Base-by-base conservation (phyloP, 768 basidiomycete genomes). In the Hypholoma fasciculare region DNA sequence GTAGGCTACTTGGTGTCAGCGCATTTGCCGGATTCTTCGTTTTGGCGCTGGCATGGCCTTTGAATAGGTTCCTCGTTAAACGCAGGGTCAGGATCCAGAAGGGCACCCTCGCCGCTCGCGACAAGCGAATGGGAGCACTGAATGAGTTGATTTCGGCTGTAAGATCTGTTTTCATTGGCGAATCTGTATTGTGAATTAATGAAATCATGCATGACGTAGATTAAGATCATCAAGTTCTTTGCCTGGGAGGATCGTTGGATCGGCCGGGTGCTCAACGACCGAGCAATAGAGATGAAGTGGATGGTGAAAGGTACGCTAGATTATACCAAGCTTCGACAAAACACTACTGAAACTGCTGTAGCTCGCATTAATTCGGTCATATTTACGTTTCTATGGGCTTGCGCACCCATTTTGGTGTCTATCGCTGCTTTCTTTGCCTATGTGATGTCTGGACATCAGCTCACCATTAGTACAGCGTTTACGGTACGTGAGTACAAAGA, bases 231-330 rank as follows among this genome's bases (percentile, higher is more conserved):
- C 76, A 90, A 92, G 70, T 90, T 92, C 77, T 92, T 92, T 59
- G 89, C 89, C 1, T 92, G 90, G 82, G 89, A 90, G 63, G 80
- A 86, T 42, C 80, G 82, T 14, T 93, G 92, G 92, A 88, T 90
- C 42, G 71, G 80, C 23, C 78, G 85, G 9, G 85, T 80, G 0
- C 66, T 86, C 54, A 84, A 87, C 39, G 83, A 89, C 2, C 78
- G 94, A 58, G 79, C 80, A 42, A 72, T 73, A 14, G 94, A 96
- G 74, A 78, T 95, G 72, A 73, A 79, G 56, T 92, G 91, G 88
- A 80, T 94, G 79, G 71, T 90, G 57, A 88, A 89, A 78, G 69
- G 88, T 88, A 36, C 1, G 70, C 38, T 20, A 2, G 12, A n/a
- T 8, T 11, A 13, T 46, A 7, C 17, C 30, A 4, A 9, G 30